These are phyloP conservation scores for Phalaenopsis hybrid DNA, from an alignment of 116 monocot species.

Conservation along the genomic window DNA sequence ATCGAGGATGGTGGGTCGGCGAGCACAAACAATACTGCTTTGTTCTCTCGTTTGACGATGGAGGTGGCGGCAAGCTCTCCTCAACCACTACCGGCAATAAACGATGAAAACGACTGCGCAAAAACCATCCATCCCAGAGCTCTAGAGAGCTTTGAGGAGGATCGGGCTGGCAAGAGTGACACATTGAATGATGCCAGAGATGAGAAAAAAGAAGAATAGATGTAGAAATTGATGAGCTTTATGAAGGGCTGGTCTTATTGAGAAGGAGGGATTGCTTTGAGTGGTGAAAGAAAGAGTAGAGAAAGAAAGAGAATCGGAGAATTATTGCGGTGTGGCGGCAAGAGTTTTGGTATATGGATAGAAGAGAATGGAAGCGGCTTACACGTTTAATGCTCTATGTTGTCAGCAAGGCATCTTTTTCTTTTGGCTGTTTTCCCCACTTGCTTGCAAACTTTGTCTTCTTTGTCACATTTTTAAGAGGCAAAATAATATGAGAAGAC, in stretches of 20 bases:
- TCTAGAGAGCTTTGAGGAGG: neutral
- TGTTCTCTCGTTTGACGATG: neutral
- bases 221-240: neutral
- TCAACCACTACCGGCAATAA: neutral
- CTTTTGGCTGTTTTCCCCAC: neutral
- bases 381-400: neutral
- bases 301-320: too few relatives aligned
- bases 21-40: slow-evolving; percentile 33
- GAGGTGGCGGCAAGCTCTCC: too few relatives aligned
- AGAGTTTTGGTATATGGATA: neutral
- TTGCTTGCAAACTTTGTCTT: neutral
- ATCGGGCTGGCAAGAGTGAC: neutral
- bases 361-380: neutral
- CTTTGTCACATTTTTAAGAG: neutral
- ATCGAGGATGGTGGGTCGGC: slow-evolving; percentile 41
- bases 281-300: neutral
- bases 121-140: neutral
- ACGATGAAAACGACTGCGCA: neutral
- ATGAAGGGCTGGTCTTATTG: neutral
- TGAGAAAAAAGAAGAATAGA: neutral
- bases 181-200: neutral
- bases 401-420: neutral
- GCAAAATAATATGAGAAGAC: neutral
- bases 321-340: neutral
- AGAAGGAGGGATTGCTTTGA: neutral